Evolutionary conservation across 371 early-diverging fungal genomes (phyloP).

Genomic region (Mucor circinelloides): DNA sequence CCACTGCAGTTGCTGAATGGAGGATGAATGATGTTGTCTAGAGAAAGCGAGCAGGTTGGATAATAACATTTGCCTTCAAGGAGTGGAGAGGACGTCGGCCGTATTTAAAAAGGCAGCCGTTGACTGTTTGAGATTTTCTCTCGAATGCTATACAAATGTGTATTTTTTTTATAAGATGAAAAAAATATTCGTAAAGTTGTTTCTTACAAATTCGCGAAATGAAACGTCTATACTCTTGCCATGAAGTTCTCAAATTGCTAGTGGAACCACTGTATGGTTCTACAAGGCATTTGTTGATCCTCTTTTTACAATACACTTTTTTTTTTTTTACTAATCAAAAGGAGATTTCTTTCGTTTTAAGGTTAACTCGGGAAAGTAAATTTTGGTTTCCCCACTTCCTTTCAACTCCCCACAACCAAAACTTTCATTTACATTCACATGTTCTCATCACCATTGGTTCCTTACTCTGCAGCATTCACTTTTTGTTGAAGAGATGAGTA

Average conservation of each 20-base stretch:
- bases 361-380: slow-evolving; percentile 2
- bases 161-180: slow-evolving; percentile 7
- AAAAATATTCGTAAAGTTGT: neutral
- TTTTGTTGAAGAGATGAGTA: neutral
- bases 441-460: neutral
- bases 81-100: no score
- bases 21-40: no score
- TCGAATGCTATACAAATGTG: no score
- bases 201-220: neutral
- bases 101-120: no score
- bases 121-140: no score
- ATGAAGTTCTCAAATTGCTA: slow-evolving; percentile 4
- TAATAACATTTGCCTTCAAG: no score
- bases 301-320: neutral
- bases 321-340: neutral
- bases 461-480: neutral
- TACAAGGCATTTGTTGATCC: neutral
- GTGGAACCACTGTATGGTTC: neutral
- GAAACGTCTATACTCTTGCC: neutral
- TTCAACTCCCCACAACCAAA: neutral
- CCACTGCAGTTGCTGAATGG: no score
- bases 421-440: slow-evolving; percentile 6
- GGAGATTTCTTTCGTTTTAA: neutral
- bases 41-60: no score
- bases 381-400: slow-evolving; percentile 4